These are phyloP conservation scores for Chytriomyces hyalinus DNA, from an alignment of 192 early-diverging fungal species.

Conservation along the genomic window DNA sequence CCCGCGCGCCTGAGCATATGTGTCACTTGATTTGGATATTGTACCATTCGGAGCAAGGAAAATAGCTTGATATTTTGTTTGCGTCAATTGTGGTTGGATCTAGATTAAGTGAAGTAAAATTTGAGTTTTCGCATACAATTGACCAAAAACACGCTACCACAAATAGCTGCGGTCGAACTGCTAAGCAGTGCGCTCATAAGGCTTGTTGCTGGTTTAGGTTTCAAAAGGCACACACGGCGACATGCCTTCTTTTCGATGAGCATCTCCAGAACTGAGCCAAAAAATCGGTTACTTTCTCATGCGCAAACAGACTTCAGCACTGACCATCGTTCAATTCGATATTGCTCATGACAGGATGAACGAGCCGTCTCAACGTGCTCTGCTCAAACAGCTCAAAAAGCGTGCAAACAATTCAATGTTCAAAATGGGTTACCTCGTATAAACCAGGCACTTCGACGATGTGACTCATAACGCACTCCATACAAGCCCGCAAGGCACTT, in stretches of 20 bases:
- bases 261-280: conserved; percentile 23
- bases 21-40: background rate
- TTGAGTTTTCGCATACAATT: background rate
- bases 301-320: no score
- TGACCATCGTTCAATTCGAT: conserved; percentile 43
- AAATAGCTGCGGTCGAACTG: background rate
- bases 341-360: conserved; percentile 37
- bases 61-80: conserved; percentile 28
- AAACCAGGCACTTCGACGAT: conserved; percentile 49
- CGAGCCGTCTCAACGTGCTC: background rate
- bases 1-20: background rate
- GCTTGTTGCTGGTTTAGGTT: conserved; percentile 26
- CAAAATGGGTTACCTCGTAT: conserved; percentile 32
- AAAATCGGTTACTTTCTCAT: no score
- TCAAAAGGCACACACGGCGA: conserved; percentile 31
- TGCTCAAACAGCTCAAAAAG: background rate
- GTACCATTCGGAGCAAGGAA: conserved; percentile 18
- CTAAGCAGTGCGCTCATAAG: background rate
- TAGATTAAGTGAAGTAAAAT: background rate
- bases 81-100: conserved; percentile 8
- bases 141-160: conserved; percentile 1
- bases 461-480: conserved; percentile 45
- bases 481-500: conserved; percentile 39
- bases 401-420: background rate
- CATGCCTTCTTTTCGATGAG: conserved; percentile 40